Conservation (phyloP, 495 filamentous ascomycete genomes). For the Rhizodiscina lignyota region DNA sequence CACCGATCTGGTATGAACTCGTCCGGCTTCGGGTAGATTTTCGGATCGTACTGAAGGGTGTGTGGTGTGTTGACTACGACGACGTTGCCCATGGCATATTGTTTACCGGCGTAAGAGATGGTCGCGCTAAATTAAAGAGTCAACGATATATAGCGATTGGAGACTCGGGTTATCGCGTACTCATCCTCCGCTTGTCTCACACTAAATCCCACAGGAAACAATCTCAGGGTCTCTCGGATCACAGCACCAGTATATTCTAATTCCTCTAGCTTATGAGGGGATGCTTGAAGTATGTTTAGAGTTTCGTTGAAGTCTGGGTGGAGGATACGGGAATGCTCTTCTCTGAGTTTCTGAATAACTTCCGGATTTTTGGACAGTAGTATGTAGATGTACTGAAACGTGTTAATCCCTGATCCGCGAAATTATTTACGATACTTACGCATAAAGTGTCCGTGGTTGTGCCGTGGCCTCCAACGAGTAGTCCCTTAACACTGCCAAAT, state of each 20-base stretch:
- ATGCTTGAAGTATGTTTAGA: constrained; percentile 9
- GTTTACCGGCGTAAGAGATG: constrained; percentile 3
- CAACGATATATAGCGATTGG: too few species aligned
- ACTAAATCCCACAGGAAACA: constrained; percentile 15
- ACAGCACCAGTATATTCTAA: constrained; percentile 26
- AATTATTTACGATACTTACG: too few species aligned
- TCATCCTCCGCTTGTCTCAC: constrained; percentile 1
- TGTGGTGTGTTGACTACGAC: constrained; percentile 3
- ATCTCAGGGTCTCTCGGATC: constrained; percentile 29
- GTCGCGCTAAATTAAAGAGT: too few species aligned
- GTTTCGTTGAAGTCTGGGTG: constrained; percentile 9
- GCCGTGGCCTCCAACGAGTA: constrained; percentile 5
- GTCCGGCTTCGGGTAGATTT: constrained; percentile 6
- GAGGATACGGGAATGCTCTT: constrained; percentile 22
- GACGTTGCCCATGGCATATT: constrained; percentile 4
- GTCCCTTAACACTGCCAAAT: constrained; percentile 4
- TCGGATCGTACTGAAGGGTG: constrained; percentile 7
- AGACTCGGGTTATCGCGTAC: too few species aligned
- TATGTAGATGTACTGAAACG: constrained; percentile 14
- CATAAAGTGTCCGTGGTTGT: constrained; percentile 11
- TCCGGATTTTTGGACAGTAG: constrained; percentile 15
- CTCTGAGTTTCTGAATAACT: constrained; percentile 9
- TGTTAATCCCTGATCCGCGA: too few species aligned
- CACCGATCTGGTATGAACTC: constrained; percentile 11
- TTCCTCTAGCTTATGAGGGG: constrained; percentile 20